Evolutionary conservation across 352 stramenopile species (phyloP).

Genomic region (Globisporangium spinosum): DNA sequence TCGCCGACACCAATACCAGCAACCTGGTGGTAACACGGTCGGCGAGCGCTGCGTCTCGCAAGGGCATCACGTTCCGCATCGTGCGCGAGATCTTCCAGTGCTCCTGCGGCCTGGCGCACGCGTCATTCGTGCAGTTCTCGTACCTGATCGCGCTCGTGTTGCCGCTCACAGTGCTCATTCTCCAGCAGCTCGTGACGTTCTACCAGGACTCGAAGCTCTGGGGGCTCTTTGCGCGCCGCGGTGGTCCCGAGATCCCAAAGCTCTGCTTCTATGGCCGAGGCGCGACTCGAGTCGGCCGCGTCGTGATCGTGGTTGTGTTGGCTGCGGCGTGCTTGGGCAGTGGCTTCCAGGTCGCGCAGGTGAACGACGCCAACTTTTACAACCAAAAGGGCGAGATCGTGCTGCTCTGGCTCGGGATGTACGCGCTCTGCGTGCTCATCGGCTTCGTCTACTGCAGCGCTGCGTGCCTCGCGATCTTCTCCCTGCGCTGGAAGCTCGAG

Average conservation of each 20-base stretch:
- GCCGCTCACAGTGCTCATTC: slow-evolving; percentile 34
- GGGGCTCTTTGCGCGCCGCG: slow-evolving; percentile 37
- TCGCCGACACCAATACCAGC: neutral
- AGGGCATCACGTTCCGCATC: slow-evolving; percentile 42
- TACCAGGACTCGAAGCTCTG: slow-evolving; percentile 51
- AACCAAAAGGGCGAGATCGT: slow-evolving; percentile 28
- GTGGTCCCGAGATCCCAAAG: slow-evolving; percentile 26
- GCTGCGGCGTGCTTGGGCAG: slow-evolving; percentile 29
- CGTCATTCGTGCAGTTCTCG: slow-evolving; percentile 36
- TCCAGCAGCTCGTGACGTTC: slow-evolving; percentile 57
- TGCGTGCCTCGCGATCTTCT: slow-evolving; percentile 41
- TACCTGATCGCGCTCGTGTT: slow-evolving; percentile 38
- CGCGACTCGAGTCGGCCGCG: slow-evolving; percentile 36
- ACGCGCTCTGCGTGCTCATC: slow-evolving; percentile 36
- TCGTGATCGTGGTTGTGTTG: slow-evolving; percentile 31
- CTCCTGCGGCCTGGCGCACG: slow-evolving; percentile 39
- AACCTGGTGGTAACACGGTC: slow-evolving; percentile 1
- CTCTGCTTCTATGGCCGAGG: slow-evolving; percentile 30
- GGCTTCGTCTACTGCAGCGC: slow-evolving; percentile 47
- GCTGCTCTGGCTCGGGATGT: slow-evolving; percentile 46
- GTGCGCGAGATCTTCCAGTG: slow-evolving; percentile 47
- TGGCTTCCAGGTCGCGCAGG: slow-evolving; percentile 33
- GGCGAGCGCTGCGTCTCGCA: slow-evolving; percentile 12
- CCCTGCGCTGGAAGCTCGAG: slow-evolving; percentile 35
- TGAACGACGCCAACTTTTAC: slow-evolving; percentile 37